Conservation (phyloP, 2,329 filamentous ascomycete species). For the Neoascochyta sp. region DNA sequence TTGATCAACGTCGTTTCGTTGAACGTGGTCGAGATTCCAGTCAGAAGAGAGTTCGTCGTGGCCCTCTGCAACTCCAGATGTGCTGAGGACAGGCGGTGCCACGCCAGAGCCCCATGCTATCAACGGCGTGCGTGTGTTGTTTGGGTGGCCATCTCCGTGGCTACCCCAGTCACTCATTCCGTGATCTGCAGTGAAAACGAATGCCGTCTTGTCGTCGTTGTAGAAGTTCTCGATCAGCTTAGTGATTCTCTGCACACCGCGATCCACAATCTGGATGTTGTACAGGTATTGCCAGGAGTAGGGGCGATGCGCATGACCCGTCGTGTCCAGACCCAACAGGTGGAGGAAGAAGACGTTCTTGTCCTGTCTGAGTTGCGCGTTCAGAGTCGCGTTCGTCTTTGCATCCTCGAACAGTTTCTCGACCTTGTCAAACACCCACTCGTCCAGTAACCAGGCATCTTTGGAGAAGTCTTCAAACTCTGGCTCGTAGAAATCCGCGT, state of each 20-base stretch:
- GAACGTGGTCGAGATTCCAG: constrained; percentile 77
- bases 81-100: constrained; percentile 63
- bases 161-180: constrained; percentile 99
- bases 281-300: constrained; percentile 94
- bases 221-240: constrained; percentile 84
- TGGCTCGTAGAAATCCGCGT: constrained; percentile 77
- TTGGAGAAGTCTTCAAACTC: constrained; percentile 89
- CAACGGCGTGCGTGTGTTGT: constrained; percentile 92
- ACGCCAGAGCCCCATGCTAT: constrained; percentile 93
- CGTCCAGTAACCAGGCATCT: constrained; percentile 75
- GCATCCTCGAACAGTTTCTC: constrained; percentile 82
- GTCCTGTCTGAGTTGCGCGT: constrained; percentile 70
- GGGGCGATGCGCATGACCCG: constrained; percentile 78
- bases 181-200: constrained; percentile 95
- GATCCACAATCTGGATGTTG: constrained; percentile 91
- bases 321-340: constrained; percentile 85
- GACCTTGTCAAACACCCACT: constrained; percentile 94
- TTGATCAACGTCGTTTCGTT: constrained; percentile 86
- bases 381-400: constrained; percentile 69
- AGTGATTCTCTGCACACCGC: constrained; percentile 81
- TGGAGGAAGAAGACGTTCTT: constrained; percentile 95
- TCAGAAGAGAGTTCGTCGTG: constrained; percentile 84
- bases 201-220: constrained; percentile 75
- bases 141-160: constrained; percentile 93
- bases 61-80: constrained; percentile 63